phyloP scores from a whole-genome alignment of 1,284 basidiomycete genomes.

The Ustilago esculenta region DNA sequence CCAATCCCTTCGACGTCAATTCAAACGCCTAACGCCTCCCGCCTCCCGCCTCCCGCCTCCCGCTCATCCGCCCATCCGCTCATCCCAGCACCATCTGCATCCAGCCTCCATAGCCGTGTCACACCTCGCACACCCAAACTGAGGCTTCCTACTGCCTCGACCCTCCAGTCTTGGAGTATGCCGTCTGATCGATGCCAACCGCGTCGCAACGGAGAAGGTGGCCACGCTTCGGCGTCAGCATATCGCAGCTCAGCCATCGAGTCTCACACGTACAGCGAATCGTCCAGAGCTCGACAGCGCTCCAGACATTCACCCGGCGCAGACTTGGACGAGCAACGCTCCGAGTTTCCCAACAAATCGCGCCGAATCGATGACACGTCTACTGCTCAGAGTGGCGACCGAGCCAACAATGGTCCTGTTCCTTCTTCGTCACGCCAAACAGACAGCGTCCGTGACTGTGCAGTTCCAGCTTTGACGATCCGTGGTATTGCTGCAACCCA shows the following conservation, averaged over 20 bases:
- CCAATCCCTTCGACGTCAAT: no score
- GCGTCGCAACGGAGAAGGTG: conserved; percentile 21
- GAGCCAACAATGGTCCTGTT: conserved; percentile 1
- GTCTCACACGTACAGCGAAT: conserved; percentile 2
- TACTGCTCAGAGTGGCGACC: background rate
- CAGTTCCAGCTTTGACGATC: conserved; percentile 22
- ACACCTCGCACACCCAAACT: no score
- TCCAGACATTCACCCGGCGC: conserved; percentile 1
- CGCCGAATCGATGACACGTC: conserved; percentile 23
- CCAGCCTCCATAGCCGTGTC: no score
- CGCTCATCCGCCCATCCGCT: no score
- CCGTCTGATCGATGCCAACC: conserved; percentile 35
- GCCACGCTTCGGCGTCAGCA: conserved; percentile 2
- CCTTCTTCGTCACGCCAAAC: conserved; percentile 16
- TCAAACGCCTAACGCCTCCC: no score
- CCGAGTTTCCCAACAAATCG: conserved; percentile 26
- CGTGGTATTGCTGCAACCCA: conserved; percentile 31
- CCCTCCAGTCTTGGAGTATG: no score
- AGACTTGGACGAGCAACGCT: conserved; percentile 11
- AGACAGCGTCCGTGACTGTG: conserved; percentile 10
- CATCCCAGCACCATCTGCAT: no score
- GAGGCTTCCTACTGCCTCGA: no score
- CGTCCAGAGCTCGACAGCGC: conserved; percentile 11
- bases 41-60: no score
- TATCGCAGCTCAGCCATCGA: conserved; percentile 4